These are phyloP conservation scores for Chara braunii DNA, from an alignment of 139 green algal genomes.

Conservation along the genomic window DNA sequence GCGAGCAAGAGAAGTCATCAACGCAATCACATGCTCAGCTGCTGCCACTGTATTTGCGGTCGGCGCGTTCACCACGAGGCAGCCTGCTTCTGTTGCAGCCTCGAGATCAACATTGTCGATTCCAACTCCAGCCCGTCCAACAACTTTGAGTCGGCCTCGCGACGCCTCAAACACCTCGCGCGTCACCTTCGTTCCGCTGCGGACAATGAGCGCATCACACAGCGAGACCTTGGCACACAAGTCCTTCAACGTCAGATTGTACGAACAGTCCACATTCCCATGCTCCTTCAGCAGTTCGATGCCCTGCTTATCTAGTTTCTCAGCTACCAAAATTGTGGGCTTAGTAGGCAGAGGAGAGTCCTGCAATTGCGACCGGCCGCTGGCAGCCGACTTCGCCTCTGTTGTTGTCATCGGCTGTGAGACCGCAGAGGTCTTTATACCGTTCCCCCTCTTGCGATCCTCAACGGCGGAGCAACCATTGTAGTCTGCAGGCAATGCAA, in stretches of 20 bases:
- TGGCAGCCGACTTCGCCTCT: too few species aligned
- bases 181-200: constrained; percentile 75
- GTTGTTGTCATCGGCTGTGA: too few species aligned
- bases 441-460: too few species aligned
- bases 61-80: constrained; percentile 90
- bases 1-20: constrained; percentile 74
- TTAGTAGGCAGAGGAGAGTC: too few species aligned
- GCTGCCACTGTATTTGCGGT: constrained; percentile 94
- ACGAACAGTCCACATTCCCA: constrained; percentile 60
- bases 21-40: constrained; percentile 91
- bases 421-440: too few species aligned
- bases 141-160: constrained; percentile 85
- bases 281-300: constrained; percentile 69
- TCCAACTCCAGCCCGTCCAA: constrained; percentile 85
- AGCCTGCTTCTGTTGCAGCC: constrained; percentile 74
- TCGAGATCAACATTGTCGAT: constrained; percentile 94
- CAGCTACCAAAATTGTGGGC: constrained; percentile 79
- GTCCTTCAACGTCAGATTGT: constrained; percentile 66
- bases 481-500: too few species aligned
- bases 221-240: constrained; percentile 62
- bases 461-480: too few species aligned
- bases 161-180: constrained; percentile 82
- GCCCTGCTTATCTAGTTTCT: constrained; percentile 80
- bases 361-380: too few species aligned
- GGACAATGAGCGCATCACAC: constrained; percentile 83